Evolutionary conservation across 306 rosid species (phyloP), one percentile per base, ranked within the genome.

Genomic region (Fagus crenata): DNA sequence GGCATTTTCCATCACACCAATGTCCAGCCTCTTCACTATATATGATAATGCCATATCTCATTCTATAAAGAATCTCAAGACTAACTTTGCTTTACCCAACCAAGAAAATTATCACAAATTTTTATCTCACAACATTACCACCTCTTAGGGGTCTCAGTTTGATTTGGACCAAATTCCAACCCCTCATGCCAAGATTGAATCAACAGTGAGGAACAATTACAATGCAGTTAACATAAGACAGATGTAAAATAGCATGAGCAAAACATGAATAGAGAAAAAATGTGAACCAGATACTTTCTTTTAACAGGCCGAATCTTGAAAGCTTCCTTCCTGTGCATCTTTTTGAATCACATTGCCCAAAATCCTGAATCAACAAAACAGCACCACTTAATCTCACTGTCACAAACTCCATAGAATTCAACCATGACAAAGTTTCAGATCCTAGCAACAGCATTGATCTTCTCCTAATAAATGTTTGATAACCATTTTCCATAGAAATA

Each of bases 291-390:
- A 75, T 64, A 89, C 96, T 89, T 85, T 69, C 97, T 78, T 89
- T 94, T 56, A 94, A 77, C 73, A 92, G 69, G 78, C 92, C 92
- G 37, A 94, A 81, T 83, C 98, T 93, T 56, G 98, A 81, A 79
- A 94, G 95, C 85, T 94, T 94, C 88, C 97, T 94, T 41, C 98
- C 98, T 0, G 96, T 94, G 87, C 97, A 94, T 75, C 79, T 88
- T 90, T 94, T 94, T 64, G 90, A 81, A 85, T 94, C 98, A 46
- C 98, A 94, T 84, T 94, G 97, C 69, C 96, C 96, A 71, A 94
- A 94, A 80, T 94, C 98, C 97, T 94, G 88, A 75, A 73, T 75
- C 78, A 82, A 71, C 77, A 77, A 74, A 53, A 79, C 17, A 72
- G 1, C 75, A 85, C n/a, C 77, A 60, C 81, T 61, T 71, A 76